phyloP scores from a whole-genome alignment of 768 basidiomycete species.

The Scleroderma bovista region DNA sequence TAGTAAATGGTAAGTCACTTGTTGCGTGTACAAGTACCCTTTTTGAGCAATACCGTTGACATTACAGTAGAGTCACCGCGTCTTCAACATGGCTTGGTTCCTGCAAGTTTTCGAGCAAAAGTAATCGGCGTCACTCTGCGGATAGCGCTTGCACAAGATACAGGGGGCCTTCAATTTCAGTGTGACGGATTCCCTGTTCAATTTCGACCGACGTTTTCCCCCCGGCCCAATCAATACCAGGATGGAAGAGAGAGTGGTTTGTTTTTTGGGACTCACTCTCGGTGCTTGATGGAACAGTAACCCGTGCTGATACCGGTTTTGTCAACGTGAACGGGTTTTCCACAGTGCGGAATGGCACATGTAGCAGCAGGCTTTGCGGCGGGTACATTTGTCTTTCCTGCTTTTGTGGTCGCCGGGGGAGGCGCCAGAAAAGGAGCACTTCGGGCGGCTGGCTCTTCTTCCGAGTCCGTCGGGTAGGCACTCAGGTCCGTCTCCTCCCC shows the following conservation, averaged over 20 bases:
- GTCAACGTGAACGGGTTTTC: slow-evolving; percentile 51
- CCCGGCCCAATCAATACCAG: too few species aligned
- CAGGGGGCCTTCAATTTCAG: slow-evolving; percentile 48
- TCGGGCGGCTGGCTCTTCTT: slow-evolving; percentile 8
- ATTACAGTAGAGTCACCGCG: slow-evolving; percentile 10
- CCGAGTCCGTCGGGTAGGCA: slow-evolving; percentile 29
- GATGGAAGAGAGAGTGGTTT: not conserved
- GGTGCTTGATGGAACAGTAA: slow-evolving; percentile 56
- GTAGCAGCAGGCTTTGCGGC: slow-evolving; percentile 23
- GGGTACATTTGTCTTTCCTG: slow-evolving; percentile 8
- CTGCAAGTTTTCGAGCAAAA: slow-evolving; percentile 57
- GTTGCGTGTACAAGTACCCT: too few species aligned
- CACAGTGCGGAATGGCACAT: slow-evolving; percentile 55
- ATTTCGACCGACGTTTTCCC: too few species aligned
- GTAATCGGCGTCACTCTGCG: slow-evolving; percentile 54
- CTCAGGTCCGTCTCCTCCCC: slow-evolving; percentile 24
- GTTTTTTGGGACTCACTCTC: slow-evolving; percentile 50
- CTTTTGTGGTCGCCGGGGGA: slow-evolving; percentile 7
- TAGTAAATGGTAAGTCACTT: too few species aligned
- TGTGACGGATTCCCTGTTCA: slow-evolving; percentile 53
- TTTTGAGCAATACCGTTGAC: too few species aligned
- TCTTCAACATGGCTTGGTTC: slow-evolving; percentile 55
- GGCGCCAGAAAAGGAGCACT: slow-evolving; percentile 6
- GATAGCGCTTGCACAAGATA: slow-evolving; percentile 59
- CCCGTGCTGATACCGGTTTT: slow-evolving; percentile 43